Percentiles rank a stretch among this genome's conserved stretches.
Evolutionary conservation across 257 asterid species (phyloP).

Genomic region (Striga asiatica): DNA sequence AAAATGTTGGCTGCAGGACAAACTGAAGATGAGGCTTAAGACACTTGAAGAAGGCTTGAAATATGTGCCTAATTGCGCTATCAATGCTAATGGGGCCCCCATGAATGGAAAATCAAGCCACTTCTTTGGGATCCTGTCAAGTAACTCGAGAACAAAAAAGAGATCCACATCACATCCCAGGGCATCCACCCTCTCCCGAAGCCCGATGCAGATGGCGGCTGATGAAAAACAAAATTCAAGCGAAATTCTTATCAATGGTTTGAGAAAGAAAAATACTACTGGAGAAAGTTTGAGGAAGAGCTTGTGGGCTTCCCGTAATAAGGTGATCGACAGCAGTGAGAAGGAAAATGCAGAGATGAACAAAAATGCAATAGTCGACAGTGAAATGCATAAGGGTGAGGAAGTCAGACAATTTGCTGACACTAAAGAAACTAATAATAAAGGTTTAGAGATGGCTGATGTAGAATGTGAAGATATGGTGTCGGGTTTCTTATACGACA

Average conservation of each 20-base stretch:
- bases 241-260: constrained; percentile 5
- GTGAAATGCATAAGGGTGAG: constrained; percentile 9
- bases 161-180: constrained; percentile 65
- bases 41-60: constrained; percentile 71
- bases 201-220: constrained; percentile 21
- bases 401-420: constrained; percentile 24
- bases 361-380: constrained; percentile 20
- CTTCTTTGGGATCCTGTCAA: constrained; percentile 54
- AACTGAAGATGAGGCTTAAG: constrained; percentile 74
- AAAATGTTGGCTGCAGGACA: constrained; percentile 47
- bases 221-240: constrained; percentile 16
- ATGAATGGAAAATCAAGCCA: constrained; percentile 36
- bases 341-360: constrained; percentile 55
- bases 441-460: constrained; percentile 19
- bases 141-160: constrained; percentile 39
- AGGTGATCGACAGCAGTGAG: constrained; percentile 29
- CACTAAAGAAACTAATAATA: constrained; percentile 12
- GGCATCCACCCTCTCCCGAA: constrained; percentile 30
- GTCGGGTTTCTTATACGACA: constrained; percentile 73
- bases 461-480: constrained; percentile 43
- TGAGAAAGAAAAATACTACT: constrained; percentile 25
- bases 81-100: constrained; percentile 28
- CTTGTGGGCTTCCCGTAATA: constrained; percentile 53
- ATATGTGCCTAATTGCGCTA: constrained; percentile 21
- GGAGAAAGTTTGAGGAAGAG: constrained; percentile 39